Conservation (phyloP, 2,329 filamentous ascomycete genomes). For the Penicillium sp. region DNA sequence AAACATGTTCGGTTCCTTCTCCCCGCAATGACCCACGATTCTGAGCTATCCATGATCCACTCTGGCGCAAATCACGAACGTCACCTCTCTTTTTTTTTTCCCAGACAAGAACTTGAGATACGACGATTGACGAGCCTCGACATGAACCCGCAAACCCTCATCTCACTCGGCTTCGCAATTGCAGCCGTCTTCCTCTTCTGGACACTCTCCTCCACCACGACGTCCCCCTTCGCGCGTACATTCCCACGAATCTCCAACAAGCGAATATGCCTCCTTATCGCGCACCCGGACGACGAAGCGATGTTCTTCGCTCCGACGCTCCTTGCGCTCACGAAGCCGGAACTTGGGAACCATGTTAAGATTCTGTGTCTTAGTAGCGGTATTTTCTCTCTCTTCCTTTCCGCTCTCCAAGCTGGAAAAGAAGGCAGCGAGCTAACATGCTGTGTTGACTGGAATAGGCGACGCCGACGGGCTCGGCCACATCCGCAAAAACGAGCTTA, state of each 20-base stretch:
- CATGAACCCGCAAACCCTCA: conserved; percentile 28
- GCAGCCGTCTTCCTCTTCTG: conserved; percentile 50
- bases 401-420: background rate
- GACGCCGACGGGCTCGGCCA: conserved; percentile 87
- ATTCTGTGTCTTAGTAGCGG: conserved; percentile 91
- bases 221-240: conserved; percentile 44
- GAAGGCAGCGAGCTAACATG: background rate
- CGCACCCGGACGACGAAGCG: conserved; percentile 97
- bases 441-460: conserved; percentile 52
- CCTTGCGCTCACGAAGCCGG: conserved; percentile 78
- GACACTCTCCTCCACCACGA: conserved; percentile 45
- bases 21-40: background rate
- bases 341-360: conserved; percentile 86
- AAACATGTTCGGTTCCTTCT: background rate
- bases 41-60: background rate
- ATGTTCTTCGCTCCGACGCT: conserved; percentile 98
- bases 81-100: conserved; percentile 1
- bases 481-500: conserved; percentile 80
- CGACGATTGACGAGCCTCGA: background rate
- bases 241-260: conserved; percentile 74
- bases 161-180: conserved; percentile 42
- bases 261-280: conserved; percentile 89
- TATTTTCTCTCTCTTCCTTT: conserved; percentile 38
- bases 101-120: background rate
- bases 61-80: conserved; percentile 4